Evolutionary conservation across 768 basidiomycete species (phyloP), one percentile per base, ranked within the genome.

Genomic region (Phaffia australis): DNA sequence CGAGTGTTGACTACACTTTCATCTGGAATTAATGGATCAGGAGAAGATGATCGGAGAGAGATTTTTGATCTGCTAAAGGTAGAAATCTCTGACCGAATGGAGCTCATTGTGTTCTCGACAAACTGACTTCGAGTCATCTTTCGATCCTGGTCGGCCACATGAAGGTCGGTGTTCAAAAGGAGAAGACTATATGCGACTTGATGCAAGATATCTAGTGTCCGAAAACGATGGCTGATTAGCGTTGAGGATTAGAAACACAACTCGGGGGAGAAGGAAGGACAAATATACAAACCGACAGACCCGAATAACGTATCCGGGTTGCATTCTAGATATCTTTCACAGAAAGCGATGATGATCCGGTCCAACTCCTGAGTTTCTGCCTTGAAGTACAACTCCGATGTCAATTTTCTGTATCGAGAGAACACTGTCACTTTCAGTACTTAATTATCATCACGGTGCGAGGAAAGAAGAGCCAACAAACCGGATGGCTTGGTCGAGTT

Each of bases 321-420:
- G 75, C 89, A 91, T 54, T 91, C 85, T 83, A 85, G 95, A 75
- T 90, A 99, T 11, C 90, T 84, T 50, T 84, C 80, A 72, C 89
- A 89, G 72, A 99, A 97, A 69, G 85, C 86, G 68, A 90, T 91
- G 6, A 99, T 81, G 69, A 99, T 97, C 52, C 95, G 85, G 75
- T 98, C 95, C 52, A 99, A 87, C 78, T 98, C 93, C 74, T 99
- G 95, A 0, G 94, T 94, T 76, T 99, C 95, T 1, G 85, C 95
- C 76, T 91, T 93, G 67, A 99, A 82, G 75, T 83, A 97, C 1
- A 99, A 81, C 75, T 94, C 95, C 16, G 85, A 85, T 74, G 93
- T 97, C 15, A 99, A 79, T 27, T 85, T 85, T 69, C 93, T 92
- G 71, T 25, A 1, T 4, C 27, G 21, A 18, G 47, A 19, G 15